phyloP scores from a whole-genome alignment of 139 green algal species.

The Closterium sp. region DNA sequence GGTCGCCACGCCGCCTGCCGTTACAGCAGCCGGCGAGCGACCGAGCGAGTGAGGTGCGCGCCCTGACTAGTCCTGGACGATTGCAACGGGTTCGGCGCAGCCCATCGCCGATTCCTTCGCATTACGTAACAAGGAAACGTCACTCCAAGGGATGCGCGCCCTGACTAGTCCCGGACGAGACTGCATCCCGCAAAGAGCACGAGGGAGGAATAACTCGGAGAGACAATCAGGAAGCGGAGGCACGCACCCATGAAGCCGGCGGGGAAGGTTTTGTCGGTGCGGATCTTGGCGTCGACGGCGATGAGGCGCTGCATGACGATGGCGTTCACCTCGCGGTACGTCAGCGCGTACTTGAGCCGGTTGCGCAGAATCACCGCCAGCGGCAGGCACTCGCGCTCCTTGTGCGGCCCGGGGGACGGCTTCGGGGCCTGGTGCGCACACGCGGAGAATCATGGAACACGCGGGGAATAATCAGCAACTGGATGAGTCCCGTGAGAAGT shows the following conservation, averaged over 20 bases:
- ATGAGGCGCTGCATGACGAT: constrained; percentile 98
- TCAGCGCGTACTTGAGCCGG: constrained; percentile 99
- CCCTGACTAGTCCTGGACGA: background rate
- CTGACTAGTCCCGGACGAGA: background rate
- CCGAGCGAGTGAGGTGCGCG: background rate
- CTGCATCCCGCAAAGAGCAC: background rate
- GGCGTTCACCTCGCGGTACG: constrained; percentile 87
- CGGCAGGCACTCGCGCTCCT: constrained; percentile 96
- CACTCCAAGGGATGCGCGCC: too few relatives aligned
- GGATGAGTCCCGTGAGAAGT: too few relatives aligned
- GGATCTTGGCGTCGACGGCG: constrained; percentile 95
- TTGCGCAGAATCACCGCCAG: constrained; percentile 96
- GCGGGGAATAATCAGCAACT: background rate
- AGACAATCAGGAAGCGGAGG: background rate
- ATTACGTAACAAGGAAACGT: too few relatives aligned
- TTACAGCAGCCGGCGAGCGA: background rate
- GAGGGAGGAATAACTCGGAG: background rate
- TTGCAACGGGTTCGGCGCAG: too few relatives aligned
- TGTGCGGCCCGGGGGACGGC: constrained; percentile 90
- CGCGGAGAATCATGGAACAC: background rate
- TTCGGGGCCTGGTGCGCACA: constrained; percentile 79
- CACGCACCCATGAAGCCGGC: constrained; percentile 89
- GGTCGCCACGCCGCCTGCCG: background rate
- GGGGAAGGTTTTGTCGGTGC: constrained; percentile 94
- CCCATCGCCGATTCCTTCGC: too few relatives aligned